Evolutionary conservation across 257 asterid genomes (phyloP).

Genomic region (Jaltomata sinuosa): DNA sequence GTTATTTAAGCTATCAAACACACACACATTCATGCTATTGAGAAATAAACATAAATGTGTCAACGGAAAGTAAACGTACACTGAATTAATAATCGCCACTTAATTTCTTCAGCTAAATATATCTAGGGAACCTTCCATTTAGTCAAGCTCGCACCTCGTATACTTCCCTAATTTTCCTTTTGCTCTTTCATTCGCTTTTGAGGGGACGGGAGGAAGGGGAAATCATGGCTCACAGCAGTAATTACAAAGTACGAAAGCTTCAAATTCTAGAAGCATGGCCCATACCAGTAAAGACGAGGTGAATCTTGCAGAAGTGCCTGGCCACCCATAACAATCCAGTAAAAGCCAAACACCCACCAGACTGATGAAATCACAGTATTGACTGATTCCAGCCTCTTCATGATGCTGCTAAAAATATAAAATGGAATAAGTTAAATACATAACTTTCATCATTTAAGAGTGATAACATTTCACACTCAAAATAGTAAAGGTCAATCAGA

Average conservation of each 20-base stretch:
- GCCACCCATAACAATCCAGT: slow-evolving; percentile 78
- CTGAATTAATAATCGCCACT: neutral
- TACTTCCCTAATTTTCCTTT: neutral
- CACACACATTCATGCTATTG: neutral
- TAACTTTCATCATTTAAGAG: neutral
- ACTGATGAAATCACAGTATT: slow-evolving; percentile 65
- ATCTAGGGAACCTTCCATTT: neutral
- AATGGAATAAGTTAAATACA: neutral
- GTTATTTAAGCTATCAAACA: neutral
- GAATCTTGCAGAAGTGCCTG: slow-evolving; percentile 64
- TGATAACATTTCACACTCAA: neutral
- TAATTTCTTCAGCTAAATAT: neutral
- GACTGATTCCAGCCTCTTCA: slow-evolving; percentile 60
- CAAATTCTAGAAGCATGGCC: slow-evolving; percentile 4
- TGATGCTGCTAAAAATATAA: slow-evolving; percentile 33
- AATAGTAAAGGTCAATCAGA: neutral
- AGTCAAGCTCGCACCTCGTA: neutral
- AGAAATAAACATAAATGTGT: neutral
- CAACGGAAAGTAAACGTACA: neutral
- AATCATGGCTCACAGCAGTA: neutral
- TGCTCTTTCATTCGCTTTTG: neutral
- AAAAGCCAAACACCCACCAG: slow-evolving; percentile 96
- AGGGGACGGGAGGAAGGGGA: neutral
- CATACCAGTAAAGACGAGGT: slow-evolving; percentile 89
- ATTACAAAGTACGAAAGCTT: neutral